Evolutionary conservation across 2,329 filamentous ascomycete species (phyloP).

Genomic region (Ophiocordyceps camponoti-rufipedis): DNA sequence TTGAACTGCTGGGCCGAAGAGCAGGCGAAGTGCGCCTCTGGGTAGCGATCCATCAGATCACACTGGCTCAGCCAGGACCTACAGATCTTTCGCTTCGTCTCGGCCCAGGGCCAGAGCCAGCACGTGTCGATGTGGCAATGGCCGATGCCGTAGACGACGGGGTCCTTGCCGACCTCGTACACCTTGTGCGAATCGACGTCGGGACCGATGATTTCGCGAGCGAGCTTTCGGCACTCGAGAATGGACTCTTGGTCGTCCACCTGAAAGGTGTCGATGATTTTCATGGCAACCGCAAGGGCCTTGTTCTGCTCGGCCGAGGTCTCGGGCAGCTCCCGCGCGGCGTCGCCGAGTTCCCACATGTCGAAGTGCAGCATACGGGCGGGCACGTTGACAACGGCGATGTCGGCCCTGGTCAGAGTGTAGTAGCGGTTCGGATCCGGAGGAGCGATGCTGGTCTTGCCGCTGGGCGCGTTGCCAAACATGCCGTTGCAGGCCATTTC

Average conservation of each 20-base stretch:
- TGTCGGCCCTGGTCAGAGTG: slow-evolving; percentile 57
- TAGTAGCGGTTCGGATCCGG: slow-evolving; percentile 75
- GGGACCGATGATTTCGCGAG: slow-evolving; percentile 63
- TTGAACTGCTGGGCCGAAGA: slow-evolving; percentile 97
- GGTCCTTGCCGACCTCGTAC: slow-evolving; percentile 56
- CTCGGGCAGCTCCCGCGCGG: slow-evolving; percentile 73
- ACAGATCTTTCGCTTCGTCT: slow-evolving; percentile 92
- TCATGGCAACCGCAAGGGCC: slow-evolving; percentile 66
- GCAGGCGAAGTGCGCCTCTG: slow-evolving; percentile 79
- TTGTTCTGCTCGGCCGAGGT: slow-evolving; percentile 82
- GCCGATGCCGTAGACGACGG: slow-evolving; percentile 74
- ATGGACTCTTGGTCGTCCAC: slow-evolving; percentile 64
- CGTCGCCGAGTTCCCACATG: slow-evolving; percentile 91
- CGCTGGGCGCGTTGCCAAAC: slow-evolving; percentile 82
- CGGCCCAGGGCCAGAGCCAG: slow-evolving; percentile 97
- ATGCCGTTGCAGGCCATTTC: slow-evolving; percentile 98
- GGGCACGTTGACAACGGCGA: slow-evolving; percentile 74
- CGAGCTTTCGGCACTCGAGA: slow-evolving; percentile 63
- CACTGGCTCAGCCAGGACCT: slow-evolving; percentile 96
- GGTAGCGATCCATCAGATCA: slow-evolving; percentile 85
- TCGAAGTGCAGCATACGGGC: slow-evolving; percentile 75
- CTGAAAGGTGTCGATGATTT: slow-evolving; percentile 82
- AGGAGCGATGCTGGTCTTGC: slow-evolving; percentile 65
- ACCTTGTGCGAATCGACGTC: slow-evolving; percentile 69
- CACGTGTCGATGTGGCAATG: slow-evolving; percentile 97